Conservation (phyloP, 2,329 filamentous ascomycete genomes). For the Xylaria multiplex region DNA sequence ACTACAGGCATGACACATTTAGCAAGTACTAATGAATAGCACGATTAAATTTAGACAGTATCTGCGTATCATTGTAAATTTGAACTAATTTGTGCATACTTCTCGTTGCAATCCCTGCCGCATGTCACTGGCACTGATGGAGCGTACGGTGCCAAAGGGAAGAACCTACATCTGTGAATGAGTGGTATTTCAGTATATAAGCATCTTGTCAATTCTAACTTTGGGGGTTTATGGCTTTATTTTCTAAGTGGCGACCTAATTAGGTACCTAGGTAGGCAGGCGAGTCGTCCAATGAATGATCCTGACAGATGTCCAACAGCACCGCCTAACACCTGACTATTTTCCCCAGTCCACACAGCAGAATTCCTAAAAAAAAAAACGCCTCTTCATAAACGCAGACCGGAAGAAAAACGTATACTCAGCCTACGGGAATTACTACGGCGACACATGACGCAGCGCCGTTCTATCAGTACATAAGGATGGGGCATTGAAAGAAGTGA, state of each 20-base stretch:
- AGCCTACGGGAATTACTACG: slow-evolving; percentile 47
- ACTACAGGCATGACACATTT: neutral
- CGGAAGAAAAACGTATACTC: slow-evolving; percentile 38
- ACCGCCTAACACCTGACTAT: neutral
- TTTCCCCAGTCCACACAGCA: neutral
- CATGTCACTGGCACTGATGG: too few species aligned
- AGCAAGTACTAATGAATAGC: neutral
- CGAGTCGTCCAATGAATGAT: slow-evolving; percentile 1
- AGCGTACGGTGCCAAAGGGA: too few species aligned
- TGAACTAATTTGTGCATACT: too few species aligned
- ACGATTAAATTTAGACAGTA: neutral
- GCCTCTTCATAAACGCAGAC: slow-evolving; percentile 43
- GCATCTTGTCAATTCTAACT: too few species aligned
- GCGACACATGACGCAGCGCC: slow-evolving; percentile 42
- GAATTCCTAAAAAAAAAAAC: too few species aligned
- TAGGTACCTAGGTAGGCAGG: neutral
- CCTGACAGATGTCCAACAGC: neutral
- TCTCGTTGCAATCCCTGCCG: too few species aligned
- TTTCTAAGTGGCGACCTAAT: neutral
- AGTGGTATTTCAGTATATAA: too few species aligned
- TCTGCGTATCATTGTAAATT: too few species aligned
- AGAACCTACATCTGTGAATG: too few species aligned
- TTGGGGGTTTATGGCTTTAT: too few species aligned
- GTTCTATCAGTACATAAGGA: slow-evolving; percentile 55
- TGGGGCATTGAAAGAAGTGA: slow-evolving; percentile 53